These are phyloP conservation scores for Pouteria glomerata DNA, from an alignment of 148 eudicot species.

Conservation along the genomic window DNA sequence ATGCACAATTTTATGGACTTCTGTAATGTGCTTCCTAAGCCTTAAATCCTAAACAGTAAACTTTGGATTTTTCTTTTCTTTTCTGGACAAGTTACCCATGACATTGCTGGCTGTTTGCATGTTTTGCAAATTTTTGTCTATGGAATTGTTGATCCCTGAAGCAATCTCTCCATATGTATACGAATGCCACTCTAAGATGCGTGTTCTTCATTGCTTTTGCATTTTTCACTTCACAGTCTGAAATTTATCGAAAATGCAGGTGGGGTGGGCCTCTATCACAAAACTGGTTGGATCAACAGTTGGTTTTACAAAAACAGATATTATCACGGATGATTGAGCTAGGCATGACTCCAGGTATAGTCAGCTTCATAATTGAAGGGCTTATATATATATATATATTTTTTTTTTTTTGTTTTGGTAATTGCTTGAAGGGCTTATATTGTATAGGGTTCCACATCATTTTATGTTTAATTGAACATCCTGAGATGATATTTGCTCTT, in stretches of 20 bases:
- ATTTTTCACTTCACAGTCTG: conserved; percentile 1
- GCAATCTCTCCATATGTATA: not conserved
- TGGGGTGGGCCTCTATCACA: conserved; percentile 99
- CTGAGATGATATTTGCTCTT: not conserved
- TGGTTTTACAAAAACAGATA: conserved; percentile 74
- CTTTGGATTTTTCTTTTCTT: not conserved
- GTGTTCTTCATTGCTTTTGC: not conserved
- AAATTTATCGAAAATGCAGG: conserved; percentile 33
- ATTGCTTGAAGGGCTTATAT: not conserved
- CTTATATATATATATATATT: no score
- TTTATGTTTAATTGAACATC: not conserved
- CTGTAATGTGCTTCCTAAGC: not conserved
- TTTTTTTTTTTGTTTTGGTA: no score
- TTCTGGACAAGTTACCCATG: not conserved
- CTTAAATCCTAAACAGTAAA: not conserved
- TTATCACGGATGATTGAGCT: conserved; percentile 79
- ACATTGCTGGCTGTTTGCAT: not conserved
- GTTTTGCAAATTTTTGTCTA: not conserved
- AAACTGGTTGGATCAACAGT: conserved; percentile 84
- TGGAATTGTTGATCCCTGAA: not conserved
- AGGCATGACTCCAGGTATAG: conserved; percentile 96
- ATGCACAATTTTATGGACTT: not conserved
- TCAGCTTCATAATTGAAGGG: no score
- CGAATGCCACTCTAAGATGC: not conserved
- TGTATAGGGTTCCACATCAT: not conserved